phyloP scores from a whole-genome alignment of 805 yeast species.

The Starmerella etchellsii region DNA sequence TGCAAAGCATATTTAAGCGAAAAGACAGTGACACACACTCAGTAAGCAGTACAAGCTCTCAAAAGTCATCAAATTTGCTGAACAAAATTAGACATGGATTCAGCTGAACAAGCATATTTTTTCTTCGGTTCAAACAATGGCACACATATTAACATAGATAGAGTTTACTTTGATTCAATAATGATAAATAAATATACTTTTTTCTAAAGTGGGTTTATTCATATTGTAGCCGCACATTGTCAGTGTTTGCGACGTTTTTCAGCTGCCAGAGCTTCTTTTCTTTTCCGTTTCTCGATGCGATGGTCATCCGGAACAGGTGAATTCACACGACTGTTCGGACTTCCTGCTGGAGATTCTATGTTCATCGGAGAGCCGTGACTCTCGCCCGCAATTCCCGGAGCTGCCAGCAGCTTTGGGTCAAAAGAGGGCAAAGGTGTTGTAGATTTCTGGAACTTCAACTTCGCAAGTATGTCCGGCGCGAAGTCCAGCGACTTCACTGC shows the following conservation, averaged over 20 bases:
- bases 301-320: constrained; percentile 4
- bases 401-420: constrained; percentile 51
- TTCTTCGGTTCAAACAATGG: too few relatives aligned
- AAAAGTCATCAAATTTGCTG: too few relatives aligned
- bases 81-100: too few relatives aligned
- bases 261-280: constrained; percentile 5
- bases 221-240: too few relatives aligned
- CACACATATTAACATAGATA: too few relatives aligned
- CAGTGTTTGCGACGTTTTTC: constrained; percentile 15
- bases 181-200: too few relatives aligned
- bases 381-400: constrained; percentile 12
- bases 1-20: too few relatives aligned
- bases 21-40: too few relatives aligned
- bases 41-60: too few relatives aligned
- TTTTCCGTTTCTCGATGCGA: constrained; percentile 14
- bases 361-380: constrained; percentile 1
- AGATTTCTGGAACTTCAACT: constrained; percentile 52
- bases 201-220: too few relatives aligned
- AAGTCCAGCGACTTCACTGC: constrained; percentile 8
- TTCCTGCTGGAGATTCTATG: background rate
- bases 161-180: too few relatives aligned
- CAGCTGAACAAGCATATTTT: too few relatives aligned
- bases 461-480: constrained; percentile 32
- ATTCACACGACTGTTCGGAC: background rate
- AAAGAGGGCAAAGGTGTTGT: constrained; percentile 69